These are phyloP conservation scores for Cucumis melo DNA, from an alignment of 306 rosid genomes.

Conservation along the genomic window DNA sequence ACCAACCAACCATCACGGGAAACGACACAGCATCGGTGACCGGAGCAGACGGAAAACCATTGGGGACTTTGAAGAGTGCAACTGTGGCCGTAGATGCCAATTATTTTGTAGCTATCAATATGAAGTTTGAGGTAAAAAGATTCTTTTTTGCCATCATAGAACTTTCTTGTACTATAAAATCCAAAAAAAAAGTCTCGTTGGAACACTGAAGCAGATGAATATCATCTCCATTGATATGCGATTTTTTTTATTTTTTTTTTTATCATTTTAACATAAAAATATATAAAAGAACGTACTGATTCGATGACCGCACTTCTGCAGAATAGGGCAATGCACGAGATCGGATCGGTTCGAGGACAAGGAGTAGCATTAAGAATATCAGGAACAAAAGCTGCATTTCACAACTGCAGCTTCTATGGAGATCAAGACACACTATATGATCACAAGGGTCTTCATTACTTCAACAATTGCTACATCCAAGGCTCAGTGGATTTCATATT, in stretches of 20 bases:
- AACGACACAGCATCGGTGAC: conserved; percentile 43
- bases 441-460: conserved; percentile 66
- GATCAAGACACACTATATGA: conserved; percentile 63
- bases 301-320: background rate
- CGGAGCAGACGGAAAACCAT: conserved; percentile 21
- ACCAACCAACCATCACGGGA: conserved; percentile 48
- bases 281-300: too few relatives aligned
- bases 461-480: conserved; percentile 46
- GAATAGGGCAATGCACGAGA: conserved; percentile 41
- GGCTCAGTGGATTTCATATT: conserved; percentile 75
- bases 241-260: background rate
- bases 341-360: conserved; percentile 38
- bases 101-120: conserved; percentile 50
- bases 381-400: conserved; percentile 54
- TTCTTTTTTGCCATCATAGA: background rate
- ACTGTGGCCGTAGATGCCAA: conserved; percentile 54
- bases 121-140: conserved; percentile 52
- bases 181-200: too few relatives aligned
- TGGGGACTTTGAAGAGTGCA: conserved; percentile 50
- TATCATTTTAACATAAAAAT: too few relatives aligned
- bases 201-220: too few relatives aligned
- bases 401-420: conserved; percentile 54
- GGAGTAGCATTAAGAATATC: conserved; percentile 48
- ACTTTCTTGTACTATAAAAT: too few relatives aligned
- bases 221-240: background rate